Evolutionary conservation across 2,329 filamentous ascomycete species (phyloP).

Genomic region (Mollisia scopiformis): DNA sequence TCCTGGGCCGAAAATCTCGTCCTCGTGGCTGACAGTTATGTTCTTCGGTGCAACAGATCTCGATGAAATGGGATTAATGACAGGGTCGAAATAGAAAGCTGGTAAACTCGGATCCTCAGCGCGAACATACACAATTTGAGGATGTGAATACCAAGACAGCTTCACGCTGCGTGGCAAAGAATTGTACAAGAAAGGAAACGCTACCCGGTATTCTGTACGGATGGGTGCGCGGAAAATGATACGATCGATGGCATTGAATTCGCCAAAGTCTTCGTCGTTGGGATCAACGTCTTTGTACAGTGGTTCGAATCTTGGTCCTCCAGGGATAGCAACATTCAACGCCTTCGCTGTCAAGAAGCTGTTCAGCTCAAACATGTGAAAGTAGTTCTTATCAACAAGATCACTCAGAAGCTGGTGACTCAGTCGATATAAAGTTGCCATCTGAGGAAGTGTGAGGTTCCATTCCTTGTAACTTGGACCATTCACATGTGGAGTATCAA

Average conservation of each 20-base stretch:
- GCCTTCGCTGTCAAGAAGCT: constrained; percentile 97
- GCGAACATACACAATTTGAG: constrained; percentile 88
- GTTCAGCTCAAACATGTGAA: constrained; percentile 94
- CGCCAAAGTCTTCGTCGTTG: constrained; percentile 98
- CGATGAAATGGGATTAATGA: constrained; percentile 96
- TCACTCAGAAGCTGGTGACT: constrained; percentile 91
- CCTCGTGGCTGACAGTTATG: constrained; percentile 87
- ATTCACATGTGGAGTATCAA: constrained; percentile 93
- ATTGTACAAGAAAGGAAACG: constrained; percentile 95
- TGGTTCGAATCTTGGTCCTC: constrained; percentile 94
- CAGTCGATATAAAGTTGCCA: constrained; percentile 92
- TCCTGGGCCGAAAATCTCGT: constrained; percentile 85
- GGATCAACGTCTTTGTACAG: constrained; percentile 98
- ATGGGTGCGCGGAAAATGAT: constrained; percentile 98
- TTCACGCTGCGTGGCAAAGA: constrained; percentile 93
- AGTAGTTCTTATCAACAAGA: constrained; percentile 94
- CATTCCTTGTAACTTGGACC: constrained; percentile 95
- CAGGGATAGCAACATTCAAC: constrained; percentile 95
- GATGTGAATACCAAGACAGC: constrained; percentile 90
- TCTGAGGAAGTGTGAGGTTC: constrained; percentile 92
- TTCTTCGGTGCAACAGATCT: constrained; percentile 94
- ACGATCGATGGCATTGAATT: constrained; percentile 98
- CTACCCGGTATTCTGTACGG: constrained; percentile 92
- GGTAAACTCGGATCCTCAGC: constrained; percentile 88
- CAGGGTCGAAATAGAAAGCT: constrained; percentile 97